phyloP scores from a whole-genome alignment of 139 green algal species.

The Pseudopediastrum boryanum region DNA sequence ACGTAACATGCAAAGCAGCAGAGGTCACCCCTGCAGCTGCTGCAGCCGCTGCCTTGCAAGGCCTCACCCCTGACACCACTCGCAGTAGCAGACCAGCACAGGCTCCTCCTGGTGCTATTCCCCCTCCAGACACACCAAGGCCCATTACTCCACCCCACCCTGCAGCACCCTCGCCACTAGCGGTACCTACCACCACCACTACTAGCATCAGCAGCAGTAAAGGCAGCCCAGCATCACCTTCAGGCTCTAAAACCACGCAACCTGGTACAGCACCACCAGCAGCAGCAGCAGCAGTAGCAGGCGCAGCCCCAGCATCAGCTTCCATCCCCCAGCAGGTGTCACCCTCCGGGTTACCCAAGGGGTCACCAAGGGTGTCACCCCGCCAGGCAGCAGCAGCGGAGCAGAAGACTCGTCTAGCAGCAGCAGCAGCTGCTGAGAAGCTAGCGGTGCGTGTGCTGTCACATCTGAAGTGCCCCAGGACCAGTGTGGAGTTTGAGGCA shows the following conservation, averaged over 20 bases:
- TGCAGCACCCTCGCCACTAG: background rate
- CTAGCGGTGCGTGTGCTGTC: constrained; percentile 13
- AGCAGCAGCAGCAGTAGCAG: constrained; percentile 9
- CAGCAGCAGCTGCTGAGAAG: constrained; percentile 19
- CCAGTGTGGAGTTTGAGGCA: constrained; percentile 73
- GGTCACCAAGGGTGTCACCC: too few species aligned
- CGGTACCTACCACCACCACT: too few species aligned
- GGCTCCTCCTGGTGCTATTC: background rate
- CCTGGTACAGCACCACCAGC: background rate
- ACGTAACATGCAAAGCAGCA: background rate
- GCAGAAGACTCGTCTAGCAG: too few species aligned
- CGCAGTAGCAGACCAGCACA: too few species aligned
- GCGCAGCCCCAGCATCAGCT: background rate
- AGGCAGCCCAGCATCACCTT: background rate
- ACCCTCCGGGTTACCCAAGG: too few species aligned
- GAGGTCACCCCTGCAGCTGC: background rate
- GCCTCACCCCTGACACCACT: background rate
- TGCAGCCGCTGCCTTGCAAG: background rate
- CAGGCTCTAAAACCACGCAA: background rate
- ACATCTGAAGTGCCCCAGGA: constrained; percentile 30
- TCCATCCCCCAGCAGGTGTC: too few species aligned
- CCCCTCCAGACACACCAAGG: background rate
- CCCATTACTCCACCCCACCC: background rate
- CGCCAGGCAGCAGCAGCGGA: constrained; percentile 13
- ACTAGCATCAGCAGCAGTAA: constrained; percentile 7